Evolutionary conservation across 2,329 filamentous ascomycete species (phyloP).

Genomic region (Colletotrichum echinochloae): DNA sequence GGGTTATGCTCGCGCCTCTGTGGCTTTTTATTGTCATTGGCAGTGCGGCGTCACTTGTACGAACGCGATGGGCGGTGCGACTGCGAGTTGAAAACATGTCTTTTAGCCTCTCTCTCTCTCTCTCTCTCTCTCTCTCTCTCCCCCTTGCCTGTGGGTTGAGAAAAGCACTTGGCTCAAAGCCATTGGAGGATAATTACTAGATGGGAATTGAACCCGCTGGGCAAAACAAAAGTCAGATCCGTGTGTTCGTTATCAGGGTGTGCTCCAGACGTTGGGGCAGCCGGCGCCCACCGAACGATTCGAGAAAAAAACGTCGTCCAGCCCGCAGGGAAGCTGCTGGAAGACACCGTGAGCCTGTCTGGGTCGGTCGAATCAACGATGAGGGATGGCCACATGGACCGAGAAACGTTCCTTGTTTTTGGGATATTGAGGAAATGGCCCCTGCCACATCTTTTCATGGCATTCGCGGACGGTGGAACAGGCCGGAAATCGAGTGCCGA

Average conservation of each 20-base stretch:
- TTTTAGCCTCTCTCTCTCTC: background rate
- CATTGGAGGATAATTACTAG: background rate
- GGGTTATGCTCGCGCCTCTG: conserved; percentile 2
- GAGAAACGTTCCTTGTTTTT: conserved; percentile 2
- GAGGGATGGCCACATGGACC: background rate
- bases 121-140: background rate
- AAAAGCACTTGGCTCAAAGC: background rate
- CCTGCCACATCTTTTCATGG: background rate
- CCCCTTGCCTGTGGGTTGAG: background rate
- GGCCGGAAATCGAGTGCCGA: conserved; percentile 1
- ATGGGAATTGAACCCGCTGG: conserved; percentile 26
- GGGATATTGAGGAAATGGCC: background rate
- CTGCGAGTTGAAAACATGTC: conserved; percentile 10
- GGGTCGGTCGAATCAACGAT: background rate
- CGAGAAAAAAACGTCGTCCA: conserved; percentile 32
- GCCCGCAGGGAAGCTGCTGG: conserved; percentile 30
- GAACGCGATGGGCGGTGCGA: conserved; percentile 12
- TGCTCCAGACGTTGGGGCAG: conserved; percentile 9
- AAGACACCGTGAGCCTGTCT: conserved; percentile 21
- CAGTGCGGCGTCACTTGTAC: conserved; percentile 5
- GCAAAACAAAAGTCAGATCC: conserved; percentile 24
- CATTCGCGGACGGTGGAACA: background rate
- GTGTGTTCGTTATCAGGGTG: conserved; percentile 15
- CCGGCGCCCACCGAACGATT: conserved; percentile 17
- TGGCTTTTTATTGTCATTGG: conserved; percentile 12